Percentiles rank a stretch among this genome's conserved stretches.
These are phyloP conservation scores for Mollisia scopiformis DNA, from an alignment of 2,329 filamentous ascomycete genomes.

Conservation along the genomic window DNA sequence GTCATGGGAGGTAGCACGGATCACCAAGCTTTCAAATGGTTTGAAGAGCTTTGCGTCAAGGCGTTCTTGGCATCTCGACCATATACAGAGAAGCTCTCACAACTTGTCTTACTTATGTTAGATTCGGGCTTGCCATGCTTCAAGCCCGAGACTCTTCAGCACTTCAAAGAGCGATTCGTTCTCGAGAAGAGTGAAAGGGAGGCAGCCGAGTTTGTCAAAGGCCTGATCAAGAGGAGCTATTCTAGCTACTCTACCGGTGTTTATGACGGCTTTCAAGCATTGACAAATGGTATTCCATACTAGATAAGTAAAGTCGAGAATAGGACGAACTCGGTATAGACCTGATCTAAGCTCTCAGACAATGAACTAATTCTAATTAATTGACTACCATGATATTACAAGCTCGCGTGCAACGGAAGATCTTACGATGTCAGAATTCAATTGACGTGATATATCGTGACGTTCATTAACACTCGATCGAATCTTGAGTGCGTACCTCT, in stretches of 20 bases:
- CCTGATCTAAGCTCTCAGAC: no score
- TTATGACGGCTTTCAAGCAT: conserved; percentile 96
- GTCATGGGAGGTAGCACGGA: conserved; percentile 91
- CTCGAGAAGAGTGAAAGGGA: conserved; percentile 90
- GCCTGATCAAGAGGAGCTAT: conserved; percentile 87
- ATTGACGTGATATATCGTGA: no score
- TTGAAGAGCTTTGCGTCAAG: conserved; percentile 95
- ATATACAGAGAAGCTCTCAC: conserved; percentile 84
- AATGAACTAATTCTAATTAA: no score
- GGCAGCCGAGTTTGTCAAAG: conserved; percentile 91
- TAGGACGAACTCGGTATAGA: no score
- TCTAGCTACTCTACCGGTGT: conserved; percentile 89
- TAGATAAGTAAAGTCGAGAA: conserved; percentile 15
- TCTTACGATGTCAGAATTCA: no score
- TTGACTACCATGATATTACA: no score
- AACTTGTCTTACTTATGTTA: conserved; percentile 93
- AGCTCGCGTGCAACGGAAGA: no score
- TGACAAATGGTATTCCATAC: conserved; percentile 97
- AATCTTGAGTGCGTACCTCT: no score
- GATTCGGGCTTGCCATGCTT: conserved; percentile 96
- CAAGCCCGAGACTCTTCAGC: conserved; percentile 91
- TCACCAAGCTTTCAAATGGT: conserved; percentile 90
- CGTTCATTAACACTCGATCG: no score
- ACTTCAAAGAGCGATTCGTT: conserved; percentile 92
- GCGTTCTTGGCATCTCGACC: conserved; percentile 87